A percentile compares a stretch with the other conserved stretches of the same genome.
Conservation (phyloP, 2,329 filamentous ascomycete species). For the Paecilomyces variotii region DNA sequence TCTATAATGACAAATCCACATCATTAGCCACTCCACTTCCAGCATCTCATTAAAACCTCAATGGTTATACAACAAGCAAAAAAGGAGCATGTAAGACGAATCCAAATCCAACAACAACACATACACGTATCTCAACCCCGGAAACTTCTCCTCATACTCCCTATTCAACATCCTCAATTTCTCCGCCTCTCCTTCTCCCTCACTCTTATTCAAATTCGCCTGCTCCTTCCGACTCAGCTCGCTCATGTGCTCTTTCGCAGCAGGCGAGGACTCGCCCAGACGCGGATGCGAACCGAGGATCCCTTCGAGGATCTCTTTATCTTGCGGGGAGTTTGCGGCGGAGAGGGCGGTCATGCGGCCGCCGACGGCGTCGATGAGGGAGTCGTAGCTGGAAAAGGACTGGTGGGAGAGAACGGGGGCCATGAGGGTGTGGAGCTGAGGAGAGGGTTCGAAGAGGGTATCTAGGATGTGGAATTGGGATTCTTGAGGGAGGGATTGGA, state of each 20-base stretch:
- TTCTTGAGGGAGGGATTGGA: constrained; percentile 49
- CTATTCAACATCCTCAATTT: constrained; percentile 58
- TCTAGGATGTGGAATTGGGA: constrained; percentile 55
- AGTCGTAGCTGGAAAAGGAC: constrained; percentile 58
- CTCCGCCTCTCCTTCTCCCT: constrained; percentile 46
- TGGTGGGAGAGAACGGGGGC: constrained; percentile 56
- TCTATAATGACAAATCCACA: constrained; percentile 31
- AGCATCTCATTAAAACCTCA: not conserved
- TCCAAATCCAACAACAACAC: no score
- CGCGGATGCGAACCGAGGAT: constrained; percentile 78
- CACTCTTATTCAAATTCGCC: constrained; percentile 57
- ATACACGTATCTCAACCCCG: constrained; percentile 70
- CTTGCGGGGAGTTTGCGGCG: constrained; percentile 41
- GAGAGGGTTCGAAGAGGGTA: constrained; percentile 75
- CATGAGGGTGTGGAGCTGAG: constrained; percentile 63
- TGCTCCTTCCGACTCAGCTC: constrained; percentile 76
- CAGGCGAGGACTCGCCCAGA: constrained; percentile 53
- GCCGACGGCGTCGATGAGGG: constrained; percentile 61
- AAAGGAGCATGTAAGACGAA: no score
- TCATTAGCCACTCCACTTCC: not conserved
- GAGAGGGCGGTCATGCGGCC: constrained; percentile 54
- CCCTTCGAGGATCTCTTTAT: constrained; percentile 53
- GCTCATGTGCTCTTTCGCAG: constrained; percentile 54
- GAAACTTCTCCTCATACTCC: constrained; percentile 73
- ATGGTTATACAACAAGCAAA: not conserved